Base-by-base conservation (phyloP, 2,329 filamentous ascomycete genomes). In the Elsinoe arachidis region DNA sequence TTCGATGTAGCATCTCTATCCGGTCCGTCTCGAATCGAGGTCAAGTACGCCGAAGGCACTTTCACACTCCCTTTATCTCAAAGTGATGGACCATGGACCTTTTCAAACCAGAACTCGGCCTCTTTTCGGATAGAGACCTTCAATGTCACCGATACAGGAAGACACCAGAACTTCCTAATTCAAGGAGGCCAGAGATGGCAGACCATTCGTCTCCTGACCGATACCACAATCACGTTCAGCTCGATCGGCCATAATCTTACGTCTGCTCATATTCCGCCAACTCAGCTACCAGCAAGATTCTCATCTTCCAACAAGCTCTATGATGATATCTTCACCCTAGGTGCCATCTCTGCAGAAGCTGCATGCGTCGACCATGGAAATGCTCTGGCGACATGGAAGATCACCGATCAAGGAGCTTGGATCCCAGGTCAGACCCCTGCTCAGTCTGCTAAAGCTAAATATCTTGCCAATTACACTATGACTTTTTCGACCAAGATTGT, bases 151-250 rank as follows among this genome's bases (percentile, higher is more conserved):
- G 41, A 58, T 0, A 10, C 56, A 1, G 72, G 72, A 2, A 53
- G 59, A 1, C 23, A 67, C 0, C 56, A 68, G 10, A 69, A 66
- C 2, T 70, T 65, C 15, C 67, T 75, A 39, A 56, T 74, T 0
- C 73, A 75, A 60, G 73, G 72, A 2, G 72, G 70, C 0, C 70
- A 73, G 59, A 62, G 69, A 60, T 76, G 72, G 72, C 66, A 74
- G 59, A 68, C 69, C 0, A 61, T 74, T 34, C 64, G 64, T 2
- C 63, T 75, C 0, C 61, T 75, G n/a, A 71, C 68, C 0, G 65
- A 70, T 26, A 64, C 62, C 1, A 64, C 64, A 2, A 58, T 75
- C 5, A 64, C 61, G 0, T 66, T 76, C 52, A 61, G 60, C 3
- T 43, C 57, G 1, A 60, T 70, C 1, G 72, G 73, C 0, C 66